Conservation (phyloP, 164 flowering plant species). For the Liquidambar formosana region DNA sequence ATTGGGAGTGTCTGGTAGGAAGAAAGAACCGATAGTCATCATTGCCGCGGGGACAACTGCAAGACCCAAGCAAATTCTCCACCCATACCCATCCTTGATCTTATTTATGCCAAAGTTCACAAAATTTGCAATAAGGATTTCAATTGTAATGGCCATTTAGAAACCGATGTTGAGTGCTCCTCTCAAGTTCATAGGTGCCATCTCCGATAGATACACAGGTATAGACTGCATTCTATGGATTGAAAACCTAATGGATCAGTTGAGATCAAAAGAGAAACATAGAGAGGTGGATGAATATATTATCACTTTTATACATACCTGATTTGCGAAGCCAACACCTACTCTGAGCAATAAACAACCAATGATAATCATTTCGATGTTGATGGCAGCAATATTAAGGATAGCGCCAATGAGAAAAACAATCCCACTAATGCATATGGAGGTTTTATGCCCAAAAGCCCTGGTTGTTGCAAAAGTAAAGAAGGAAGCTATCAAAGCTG, state of each 20-base stretch:
- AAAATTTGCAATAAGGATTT: slow-evolving; percentile 13
- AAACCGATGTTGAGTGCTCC: slow-evolving; percentile 30
- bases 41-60: slow-evolving; percentile 24
- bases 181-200: slow-evolving; percentile 25
- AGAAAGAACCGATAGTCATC: slow-evolving; percentile 14
- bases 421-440: slow-evolving; percentile 30
- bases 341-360: slow-evolving; percentile 42
- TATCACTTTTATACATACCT: slow-evolving; percentile 4
- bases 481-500: slow-evolving; percentile 14
- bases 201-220: slow-evolving; percentile 26
- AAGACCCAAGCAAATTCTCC: slow-evolving; percentile 26
- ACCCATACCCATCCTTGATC: slow-evolving; percentile 18
- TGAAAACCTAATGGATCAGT: too few relatives aligned
- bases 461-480: slow-evolving; percentile 27
- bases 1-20: slow-evolving; percentile 25
- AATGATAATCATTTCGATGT: slow-evolving; percentile 33
- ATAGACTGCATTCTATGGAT: slow-evolving; percentile 14
- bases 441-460: slow-evolving; percentile 20
- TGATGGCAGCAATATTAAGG: slow-evolving; percentile 29
- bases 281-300: too few relatives aligned
- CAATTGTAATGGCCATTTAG: slow-evolving; percentile 21
- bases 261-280: too few relatives aligned
- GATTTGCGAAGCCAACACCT: slow-evolving; percentile 45
- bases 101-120: too few relatives aligned
- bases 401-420: slow-evolving; percentile 28